Percentiles rank a stretch among this genome's conserved stretches.
Evolutionary conservation across 148 eudicot genomes (phyloP).

Genomic region (Fagopyrum tataricum): DNA sequence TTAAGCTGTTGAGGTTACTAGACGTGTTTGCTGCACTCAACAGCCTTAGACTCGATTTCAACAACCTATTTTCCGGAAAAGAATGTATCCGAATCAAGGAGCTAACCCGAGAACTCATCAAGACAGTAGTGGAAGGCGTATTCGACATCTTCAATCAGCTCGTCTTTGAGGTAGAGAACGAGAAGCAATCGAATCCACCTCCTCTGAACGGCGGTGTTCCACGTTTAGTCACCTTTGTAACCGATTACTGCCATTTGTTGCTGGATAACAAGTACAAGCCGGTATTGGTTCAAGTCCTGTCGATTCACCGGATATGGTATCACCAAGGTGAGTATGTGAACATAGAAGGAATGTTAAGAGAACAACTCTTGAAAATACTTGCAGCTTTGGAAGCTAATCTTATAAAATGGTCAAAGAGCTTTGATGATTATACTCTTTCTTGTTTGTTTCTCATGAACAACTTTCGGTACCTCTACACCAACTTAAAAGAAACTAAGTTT

Average conservation of each 20-base stretch:
- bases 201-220: slow-evolving; percentile 48
- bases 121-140: slow-evolving; percentile 48
- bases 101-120: slow-evolving; percentile 64
- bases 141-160: slow-evolving; percentile 73
- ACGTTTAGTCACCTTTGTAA: slow-evolving; percentile 55
- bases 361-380: slow-evolving; percentile 46
- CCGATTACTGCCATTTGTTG: slow-evolving; percentile 51
- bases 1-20: slow-evolving; percentile 71
- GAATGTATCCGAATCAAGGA: slow-evolving; percentile 43
- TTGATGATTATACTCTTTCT: slow-evolving; percentile 39
- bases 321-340: not conserved
- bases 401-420: slow-evolving; percentile 58
- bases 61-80: slow-evolving; percentile 54
- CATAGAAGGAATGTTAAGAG: slow-evolving; percentile 26
- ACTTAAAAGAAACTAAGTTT: slow-evolving; percentile 38
- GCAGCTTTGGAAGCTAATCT: slow-evolving; percentile 54
- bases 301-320: slow-evolving; percentile 61
- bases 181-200: too few species aligned
- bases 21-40: slow-evolving; percentile 55
- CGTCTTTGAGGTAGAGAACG: slow-evolving; percentile 23
- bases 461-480: slow-evolving; percentile 44
- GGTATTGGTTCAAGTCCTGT: slow-evolving; percentile 41
- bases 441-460: slow-evolving; percentile 79
- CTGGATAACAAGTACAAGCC: slow-evolving; percentile 50
- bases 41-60: slow-evolving; percentile 55